Base-by-base conservation (phyloP, 164 flowering plant genomes). In the Buxus sempervirens region DNA sequence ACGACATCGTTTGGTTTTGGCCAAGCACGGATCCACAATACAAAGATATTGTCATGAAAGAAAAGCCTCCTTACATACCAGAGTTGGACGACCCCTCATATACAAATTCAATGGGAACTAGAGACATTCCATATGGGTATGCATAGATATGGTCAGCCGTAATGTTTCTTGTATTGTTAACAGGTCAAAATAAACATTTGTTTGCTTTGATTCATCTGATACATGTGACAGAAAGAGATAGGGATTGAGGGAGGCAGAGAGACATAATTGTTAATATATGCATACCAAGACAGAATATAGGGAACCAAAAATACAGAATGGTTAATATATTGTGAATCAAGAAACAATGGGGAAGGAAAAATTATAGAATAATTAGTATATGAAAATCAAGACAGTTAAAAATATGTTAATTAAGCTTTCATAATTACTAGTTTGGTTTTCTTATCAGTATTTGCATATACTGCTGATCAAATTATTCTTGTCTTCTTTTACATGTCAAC, bases 1-100 rank as follows among this genome's bases (percentile, higher is more conserved):
- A 91, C 63, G 83, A 75, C 19, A 90, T 94, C 64, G 85, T 94
- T 56, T 94, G 98, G 98, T 91, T 94, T 81, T 94, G 97, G 98
- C 96, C 97, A 36, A 91, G 79, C 65, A 62, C 82, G 27, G 94
- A 85, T 69, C 87, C 92, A 45, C 81, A 72, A 36, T 85, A 69
- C 73, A 84, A 83, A 75, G 85, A 90, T 76, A 85, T 94, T 49
- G 57, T 76, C 12, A 22, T 38, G 48, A 77, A 74, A 76, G 77
- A 83, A 73, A 83, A 81, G 58, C 98, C 98, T 27, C 95, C 94
- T 6, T 83, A 73, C 64, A 82, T 94, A n/a, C 82, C 89, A 23
- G 90, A 88, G 80, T 60, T 94, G 62, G 97, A 94, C 65, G 98
- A 94, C 61, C 93, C 96, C n/a, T 87, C 97, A 9, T 91, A 58